phyloP scores from a whole-genome alignment of 257 asterid species.

The Solanum sejunctum region DNA sequence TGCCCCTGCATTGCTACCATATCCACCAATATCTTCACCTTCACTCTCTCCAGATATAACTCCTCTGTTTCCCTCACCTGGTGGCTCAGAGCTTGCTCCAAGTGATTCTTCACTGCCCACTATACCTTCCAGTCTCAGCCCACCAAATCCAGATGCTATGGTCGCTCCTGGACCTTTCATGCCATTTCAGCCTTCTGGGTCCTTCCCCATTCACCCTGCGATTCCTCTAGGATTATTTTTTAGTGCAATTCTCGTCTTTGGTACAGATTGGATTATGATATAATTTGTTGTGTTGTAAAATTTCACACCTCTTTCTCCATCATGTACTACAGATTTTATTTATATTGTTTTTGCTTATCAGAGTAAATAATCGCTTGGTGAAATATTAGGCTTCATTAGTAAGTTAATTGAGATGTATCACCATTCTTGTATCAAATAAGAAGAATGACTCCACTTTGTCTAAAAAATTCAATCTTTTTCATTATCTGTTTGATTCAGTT shows the following conservation, averaged over 20 bases:
- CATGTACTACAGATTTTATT: neutral
- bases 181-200: conserved; percentile 30
- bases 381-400: neutral
- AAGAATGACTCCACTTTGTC: neutral
- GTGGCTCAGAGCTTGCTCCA: conserved; percentile 65
- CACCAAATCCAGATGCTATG: conserved; percentile 77
- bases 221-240: conserved; percentile 10
- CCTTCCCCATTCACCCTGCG: conserved; percentile 34
- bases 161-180: conserved; percentile 39
- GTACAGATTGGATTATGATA: neutral
- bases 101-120: conserved; percentile 51
- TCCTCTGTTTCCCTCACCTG: conserved; percentile 73
- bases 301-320: neutral
- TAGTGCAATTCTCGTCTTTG: conserved; percentile 15
- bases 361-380: neutral
- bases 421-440: neutral
- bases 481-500: neutral
- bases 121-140: conserved; percentile 92
- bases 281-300: neutral
- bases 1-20: conserved; percentile 70
- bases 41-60: conserved; percentile 65
- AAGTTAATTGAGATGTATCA: neutral
- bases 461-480: neutral
- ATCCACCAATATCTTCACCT: conserved; percentile 37
- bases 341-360: neutral